Conservation (phyloP, 257 asterid species). For the Plantago ovata region DNA sequence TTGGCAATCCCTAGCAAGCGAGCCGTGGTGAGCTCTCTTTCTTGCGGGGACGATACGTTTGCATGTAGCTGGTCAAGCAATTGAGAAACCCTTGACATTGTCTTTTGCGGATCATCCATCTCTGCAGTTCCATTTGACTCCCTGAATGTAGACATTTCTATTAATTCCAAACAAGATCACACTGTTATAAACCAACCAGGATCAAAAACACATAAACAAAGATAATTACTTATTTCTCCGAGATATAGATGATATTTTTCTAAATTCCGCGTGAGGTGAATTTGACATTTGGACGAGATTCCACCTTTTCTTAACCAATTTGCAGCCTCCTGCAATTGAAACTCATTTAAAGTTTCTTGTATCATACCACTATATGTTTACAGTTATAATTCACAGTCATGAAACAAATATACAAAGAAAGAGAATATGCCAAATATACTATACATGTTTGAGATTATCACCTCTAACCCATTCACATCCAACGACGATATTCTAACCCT, state of each 20-base stretch:
- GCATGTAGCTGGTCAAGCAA: constrained; percentile 78
- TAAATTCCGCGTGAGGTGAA: constrained; percentile 38
- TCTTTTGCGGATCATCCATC: constrained; percentile 64
- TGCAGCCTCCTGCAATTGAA: constrained; percentile 39
- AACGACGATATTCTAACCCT: constrained; percentile 14
- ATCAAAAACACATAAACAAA: constrained; percentile 3
- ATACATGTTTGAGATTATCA: constrained; percentile 11
- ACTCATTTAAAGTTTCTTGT: constrained; percentile 19
- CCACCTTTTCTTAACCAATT: constrained; percentile 26
- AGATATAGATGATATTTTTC: constrained; percentile 41
- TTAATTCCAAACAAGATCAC: constrained; percentile 7
- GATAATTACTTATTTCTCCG: constrained; percentile 43
- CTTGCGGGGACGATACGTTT: constrained; percentile 55
- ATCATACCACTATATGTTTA: constrained; percentile 9
- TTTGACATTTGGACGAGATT: constrained; percentile 58
- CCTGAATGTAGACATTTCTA: constrained; percentile 36
- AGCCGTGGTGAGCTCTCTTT: constrained; percentile 85
- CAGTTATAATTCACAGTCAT: constrained; percentile 14
- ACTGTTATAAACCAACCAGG: constrained; percentile 7
- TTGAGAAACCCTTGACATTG: constrained; percentile 62
- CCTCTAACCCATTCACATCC: constrained; percentile 15
- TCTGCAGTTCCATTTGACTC: constrained; percentile 59
- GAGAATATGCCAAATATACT: neutral
- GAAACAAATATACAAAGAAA: neutral
- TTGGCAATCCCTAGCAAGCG: constrained; percentile 76